Evolutionary conservation across 495 filamentous ascomycete species (phyloP).

Genomic region (Talaromyces adpressus): DNA sequence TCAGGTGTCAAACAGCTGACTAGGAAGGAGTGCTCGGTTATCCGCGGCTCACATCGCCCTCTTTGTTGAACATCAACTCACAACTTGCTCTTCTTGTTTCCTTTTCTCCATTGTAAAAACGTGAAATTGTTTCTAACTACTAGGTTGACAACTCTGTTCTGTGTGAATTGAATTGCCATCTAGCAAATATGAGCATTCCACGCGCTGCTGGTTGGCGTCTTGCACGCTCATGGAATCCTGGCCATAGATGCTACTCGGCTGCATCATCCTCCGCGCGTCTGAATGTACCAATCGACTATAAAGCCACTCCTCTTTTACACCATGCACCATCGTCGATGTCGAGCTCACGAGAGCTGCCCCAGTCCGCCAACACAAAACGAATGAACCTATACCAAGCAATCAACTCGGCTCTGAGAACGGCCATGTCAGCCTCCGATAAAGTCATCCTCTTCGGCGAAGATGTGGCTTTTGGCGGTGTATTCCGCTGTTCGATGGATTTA

Average conservation of each 20-base stretch:
- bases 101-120: not conserved
- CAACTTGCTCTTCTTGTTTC: not conserved
- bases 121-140: not conserved
- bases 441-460: constrained; percentile 95
- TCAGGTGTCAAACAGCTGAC: not conserved
- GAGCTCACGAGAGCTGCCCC: constrained; percentile 55
- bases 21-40: constrained; percentile 3
- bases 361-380: constrained; percentile 63
- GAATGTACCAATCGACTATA: constrained; percentile 86
- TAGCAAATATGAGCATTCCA: not conserved
- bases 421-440: constrained; percentile 75
- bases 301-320: constrained; percentile 69
- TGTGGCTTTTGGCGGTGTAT: constrained; percentile 94
- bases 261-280: constrained; percentile 47
- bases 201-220: constrained; percentile 7
- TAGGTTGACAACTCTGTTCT: not conserved
- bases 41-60: not conserved
- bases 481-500: constrained; percentile 89
- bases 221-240: not conserved
- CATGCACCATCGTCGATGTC: constrained; percentile 67
- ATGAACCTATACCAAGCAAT: constrained; percentile 91
- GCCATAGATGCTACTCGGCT: constrained; percentile 17
- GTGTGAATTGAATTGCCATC: not conserved
- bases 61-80: not conserved
- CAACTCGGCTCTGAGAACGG: constrained; percentile 77